Base-by-base conservation (phyloP, 2,329 filamentous ascomycete species). In the Xylariaceae sp. region DNA sequence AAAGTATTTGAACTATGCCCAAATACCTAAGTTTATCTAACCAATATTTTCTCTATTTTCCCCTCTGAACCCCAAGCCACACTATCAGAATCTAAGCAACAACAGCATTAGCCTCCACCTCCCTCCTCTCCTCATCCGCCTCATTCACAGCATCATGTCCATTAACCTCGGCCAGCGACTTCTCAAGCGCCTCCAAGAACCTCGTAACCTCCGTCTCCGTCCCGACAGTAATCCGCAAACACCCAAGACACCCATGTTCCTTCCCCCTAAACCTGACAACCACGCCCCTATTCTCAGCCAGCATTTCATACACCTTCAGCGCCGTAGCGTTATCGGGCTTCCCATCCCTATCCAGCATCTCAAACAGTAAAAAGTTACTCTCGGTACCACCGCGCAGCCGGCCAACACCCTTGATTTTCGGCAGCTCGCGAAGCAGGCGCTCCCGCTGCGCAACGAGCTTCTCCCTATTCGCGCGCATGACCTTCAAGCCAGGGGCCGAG, bases 191-290 rank as follows among this genome's bases (percentile, higher is more conserved):
- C 17, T 75, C 73, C 61, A 99, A 68, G 66, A 97, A 90, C 53
- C 86, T 80, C 22, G 86, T 86, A 9, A 95, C 89, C 71, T 99
- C 94, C 1, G 82, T 74, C 69, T 95, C 89, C 1, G 93, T 97
- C 14, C 94, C 94, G 12, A 99, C 84, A 0, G 94, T 99, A 60
- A 97, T 90, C 50, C 94, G 82, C 69, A 99, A 72, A 65, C 93
- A 97, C 0, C 93, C 94, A 40, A 86, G 71, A 68, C 94, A 99
- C 5, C 92, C 93, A 59, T 88, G 78, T 75, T 99, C 94, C 74
- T 92, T 95, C 44, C 94, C 94, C 62, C 94, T 80, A 71, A 97
- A 99, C 48, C 94, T 79, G 4, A 97, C 93, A 6, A 99, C 92
- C 0, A 99, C 93, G 1, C 93, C 91, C 67, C 84, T 86, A 39